Evolutionary conservation across 371 early-diverging fungal genomes (phyloP).

Genomic region (Haplosporangium sp.): DNA sequence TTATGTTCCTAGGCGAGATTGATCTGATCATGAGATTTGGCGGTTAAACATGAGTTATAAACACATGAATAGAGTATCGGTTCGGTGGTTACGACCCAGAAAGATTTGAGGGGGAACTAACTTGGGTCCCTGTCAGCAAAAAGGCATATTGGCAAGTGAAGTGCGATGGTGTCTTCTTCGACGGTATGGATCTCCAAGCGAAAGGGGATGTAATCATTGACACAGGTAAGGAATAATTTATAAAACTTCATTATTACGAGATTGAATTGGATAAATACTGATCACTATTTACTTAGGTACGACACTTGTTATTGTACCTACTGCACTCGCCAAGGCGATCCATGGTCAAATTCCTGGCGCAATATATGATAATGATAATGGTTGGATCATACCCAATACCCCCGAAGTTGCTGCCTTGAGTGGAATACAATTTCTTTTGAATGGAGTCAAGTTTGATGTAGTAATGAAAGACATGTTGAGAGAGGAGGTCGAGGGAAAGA

Average conservation of each 20-base stretch:
- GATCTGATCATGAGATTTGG: not conserved
- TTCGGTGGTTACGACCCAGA: conserved; percentile 60
- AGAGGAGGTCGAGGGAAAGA: conserved; percentile 32
- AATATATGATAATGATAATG: conserved; percentile 46
- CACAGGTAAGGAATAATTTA: conserved; percentile 57
- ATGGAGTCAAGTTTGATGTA: conserved; percentile 47
- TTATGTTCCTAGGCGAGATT: not conserved
- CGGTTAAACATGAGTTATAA: not conserved
- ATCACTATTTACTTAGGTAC: conserved; percentile 22
- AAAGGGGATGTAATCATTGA: conserved; percentile 60
- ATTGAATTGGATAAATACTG: not conserved
- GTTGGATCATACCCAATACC: conserved; percentile 65
- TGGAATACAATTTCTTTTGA: conserved; percentile 31
- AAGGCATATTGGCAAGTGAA: conserved; percentile 66
- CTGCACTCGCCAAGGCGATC: conserved; percentile 54
- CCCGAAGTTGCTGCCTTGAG: conserved; percentile 30
- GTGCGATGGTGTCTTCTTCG: conserved; percentile 56
- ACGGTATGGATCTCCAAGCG: conserved; percentile 36
- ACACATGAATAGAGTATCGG: conserved; percentile 44
- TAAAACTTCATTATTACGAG: not conserved
- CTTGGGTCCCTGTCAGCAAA: conserved; percentile 57
- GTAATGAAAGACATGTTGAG: conserved; percentile 54
- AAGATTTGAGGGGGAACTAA: conserved; percentile 55
- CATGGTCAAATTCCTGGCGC: conserved; percentile 63
- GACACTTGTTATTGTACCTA: conserved; percentile 52